Conservation (phyloP, 768 basidiomycete species). For the Exidia glandulosa region DNA sequence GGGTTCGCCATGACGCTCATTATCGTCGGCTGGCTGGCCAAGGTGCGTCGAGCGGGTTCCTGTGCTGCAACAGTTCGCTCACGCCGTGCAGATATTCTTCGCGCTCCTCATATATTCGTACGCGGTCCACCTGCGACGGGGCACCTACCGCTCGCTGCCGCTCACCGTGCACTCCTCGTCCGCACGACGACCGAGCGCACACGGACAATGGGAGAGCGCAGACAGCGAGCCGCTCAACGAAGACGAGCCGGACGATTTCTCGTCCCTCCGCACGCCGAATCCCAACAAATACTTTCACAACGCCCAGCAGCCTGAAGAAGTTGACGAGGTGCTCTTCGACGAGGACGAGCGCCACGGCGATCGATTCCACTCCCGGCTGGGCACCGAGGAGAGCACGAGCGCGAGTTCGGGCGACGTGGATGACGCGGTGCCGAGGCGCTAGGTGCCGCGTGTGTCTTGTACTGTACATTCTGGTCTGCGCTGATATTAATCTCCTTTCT, state of each 20-base stretch:
- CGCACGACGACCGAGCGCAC: background rate
- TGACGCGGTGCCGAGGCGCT: background rate
- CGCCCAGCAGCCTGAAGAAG: constrained; percentile 42
- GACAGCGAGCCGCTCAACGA: constrained; percentile 26
- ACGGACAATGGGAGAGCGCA: too few species aligned
- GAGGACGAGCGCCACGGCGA: constrained; percentile 2
- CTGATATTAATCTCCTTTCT: too few species aligned
- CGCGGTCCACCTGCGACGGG: constrained; percentile 82
- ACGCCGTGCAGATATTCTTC: constrained; percentile 66
- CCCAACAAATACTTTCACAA: constrained; percentile 22
- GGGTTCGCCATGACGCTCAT: constrained; percentile 68
- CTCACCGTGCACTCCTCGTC: constrained; percentile 19
- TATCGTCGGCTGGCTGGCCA: constrained; percentile 72
- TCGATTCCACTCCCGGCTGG: constrained; percentile 7
- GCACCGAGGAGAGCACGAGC: constrained; percentile 15
- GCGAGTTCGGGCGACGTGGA: constrained; percentile 14
- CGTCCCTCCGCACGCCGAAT: background rate
- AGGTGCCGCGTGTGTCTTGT: too few species aligned
- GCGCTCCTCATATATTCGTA: constrained; percentile 85
- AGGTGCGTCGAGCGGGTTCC: constrained; percentile 40
- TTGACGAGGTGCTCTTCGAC: constrained; percentile 48
- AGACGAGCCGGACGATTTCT: constrained; percentile 28
- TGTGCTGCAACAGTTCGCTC: too few species aligned
- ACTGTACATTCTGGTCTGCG: too few species aligned
- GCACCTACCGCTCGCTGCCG: constrained; percentile 78